Conservation (phyloP, 345 rosid species). For the Gynandropsis gynandra region DNA sequence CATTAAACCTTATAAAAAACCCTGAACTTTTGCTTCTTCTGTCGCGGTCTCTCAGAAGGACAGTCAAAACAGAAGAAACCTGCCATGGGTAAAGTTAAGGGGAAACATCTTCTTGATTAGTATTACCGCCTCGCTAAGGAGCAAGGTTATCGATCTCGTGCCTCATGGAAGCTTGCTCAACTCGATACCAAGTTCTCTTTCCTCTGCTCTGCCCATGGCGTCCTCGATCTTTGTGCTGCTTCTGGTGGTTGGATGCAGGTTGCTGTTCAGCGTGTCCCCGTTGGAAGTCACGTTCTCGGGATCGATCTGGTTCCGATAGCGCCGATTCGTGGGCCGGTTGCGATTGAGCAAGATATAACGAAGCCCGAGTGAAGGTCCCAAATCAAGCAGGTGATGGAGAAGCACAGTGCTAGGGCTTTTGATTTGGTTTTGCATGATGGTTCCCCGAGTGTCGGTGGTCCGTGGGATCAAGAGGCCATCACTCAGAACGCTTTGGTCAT, state of each 20-base stretch:
- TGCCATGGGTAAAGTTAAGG: conserved; percentile 67
- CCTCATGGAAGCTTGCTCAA: too few relatives aligned
- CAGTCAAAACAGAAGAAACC: too few relatives aligned
- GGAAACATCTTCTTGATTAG: conserved; percentile 76
- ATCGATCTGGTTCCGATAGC: conserved; percentile 67
- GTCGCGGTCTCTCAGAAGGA: too few relatives aligned
- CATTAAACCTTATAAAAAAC: too few relatives aligned
- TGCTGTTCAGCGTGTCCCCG: conserved; percentile 77
- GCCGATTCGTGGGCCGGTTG: conserved; percentile 58
- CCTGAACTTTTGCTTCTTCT: too few relatives aligned
- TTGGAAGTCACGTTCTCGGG: conserved; percentile 84
- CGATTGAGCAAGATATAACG: conserved; percentile 80
- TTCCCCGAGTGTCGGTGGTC: conserved; percentile 91
- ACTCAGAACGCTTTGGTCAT: conserved; percentile 85
- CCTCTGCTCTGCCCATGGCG: conserved; percentile 57
- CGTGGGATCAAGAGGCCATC: conserved; percentile 87
- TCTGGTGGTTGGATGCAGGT: conserved; percentile 99
- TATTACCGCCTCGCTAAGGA: conserved; percentile 77
- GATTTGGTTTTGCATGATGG: conserved; percentile 86
- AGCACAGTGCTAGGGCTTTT: conserved; percentile 55
- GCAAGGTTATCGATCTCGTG: conserved; percentile 90
- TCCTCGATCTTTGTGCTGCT: conserved; percentile 95
- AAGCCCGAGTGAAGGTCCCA: conserved; percentile 60
- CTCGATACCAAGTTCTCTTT: conserved; percentile 65
- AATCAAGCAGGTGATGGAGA: conserved; percentile 58